A percentile compares a stretch with the other conserved stretches of the same genome.
Evolutionary conservation across 805 yeast species (phyloP).

Genomic region (Barnettozyma wickerhamii): DNA sequence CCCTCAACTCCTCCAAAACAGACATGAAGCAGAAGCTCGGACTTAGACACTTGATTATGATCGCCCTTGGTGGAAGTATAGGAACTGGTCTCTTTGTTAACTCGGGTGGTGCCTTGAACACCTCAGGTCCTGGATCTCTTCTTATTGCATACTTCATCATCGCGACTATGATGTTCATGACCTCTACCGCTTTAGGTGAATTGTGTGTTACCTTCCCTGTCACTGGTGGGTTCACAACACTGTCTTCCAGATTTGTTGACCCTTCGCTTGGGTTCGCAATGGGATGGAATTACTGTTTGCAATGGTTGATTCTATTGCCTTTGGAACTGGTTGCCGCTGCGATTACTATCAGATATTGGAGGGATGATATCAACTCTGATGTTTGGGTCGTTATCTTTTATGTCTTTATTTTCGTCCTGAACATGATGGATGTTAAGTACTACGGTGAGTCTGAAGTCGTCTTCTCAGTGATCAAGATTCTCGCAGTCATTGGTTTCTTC

Average conservation of each 20-base stretch:
- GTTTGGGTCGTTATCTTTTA: conserved; percentile 49
- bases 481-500: conserved; percentile 60
- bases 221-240: conserved; percentile 48
- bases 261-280: conserved; percentile 58
- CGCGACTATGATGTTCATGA: conserved; percentile 53
- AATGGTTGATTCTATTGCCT: conserved; percentile 47
- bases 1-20: conserved; percentile 34
- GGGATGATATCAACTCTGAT: conserved; percentile 38
- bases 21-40: conserved; percentile 27
- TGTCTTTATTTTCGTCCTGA: conserved; percentile 40
- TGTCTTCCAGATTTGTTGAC: conserved; percentile 49
- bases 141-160: conserved; percentile 50
- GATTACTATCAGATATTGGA: conserved; percentile 50
- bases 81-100: conserved; percentile 72
- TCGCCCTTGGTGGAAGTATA: conserved; percentile 69
- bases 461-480: conserved; percentile 64
- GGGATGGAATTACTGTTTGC: conserved; percentile 54
- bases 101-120: conserved; percentile 50
- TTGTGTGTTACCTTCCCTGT: conserved; percentile 50
- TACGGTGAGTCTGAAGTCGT: conserved; percentile 52
- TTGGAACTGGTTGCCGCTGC: conserved; percentile 50
- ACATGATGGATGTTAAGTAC: conserved; percentile 49
- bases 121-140: conserved; percentile 63
- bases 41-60: conserved; percentile 68
- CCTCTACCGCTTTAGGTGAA: conserved; percentile 55